Evolutionary conservation across 768 basidiomycete genomes (phyloP), one percentile per base, ranked within the genome.

Genomic region (Lactarius evosmus): DNA sequence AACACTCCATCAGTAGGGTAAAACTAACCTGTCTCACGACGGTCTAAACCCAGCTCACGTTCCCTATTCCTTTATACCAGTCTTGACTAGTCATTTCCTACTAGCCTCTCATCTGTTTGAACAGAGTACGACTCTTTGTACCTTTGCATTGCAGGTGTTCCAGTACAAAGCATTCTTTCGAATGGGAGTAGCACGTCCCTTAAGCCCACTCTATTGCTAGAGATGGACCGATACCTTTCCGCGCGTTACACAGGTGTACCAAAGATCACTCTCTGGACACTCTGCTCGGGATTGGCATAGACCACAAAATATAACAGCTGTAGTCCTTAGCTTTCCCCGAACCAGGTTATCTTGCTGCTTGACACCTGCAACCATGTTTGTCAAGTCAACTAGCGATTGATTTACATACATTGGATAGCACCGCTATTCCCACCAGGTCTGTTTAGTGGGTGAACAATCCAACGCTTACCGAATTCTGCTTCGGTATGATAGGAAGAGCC

Each of bases 21-120:
- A 86, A 87, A 87, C 85, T 87, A 87, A 87, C 85, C 86, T 87
- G 84, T 87, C 86, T 86, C 85, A 86, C 83, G 82, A 87, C 81
- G 83, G 85, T 86, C 85, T 86, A 86, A 86, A 86, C 84, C 85
- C 84, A 86, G 85, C 84, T 85, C 85, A 85, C 81, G 80, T 85
- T 86, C 83, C 85, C 85, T 86, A 85, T 85, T 82, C 82, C 82
- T 81, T 82, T 84, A 84, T 85, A n/a, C 80, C 76, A 68, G 78
- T 84, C 83, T 77, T 82, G 76, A 78, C 79, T 83, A 75, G 82
- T 76, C 80, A 78, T 80, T 82, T 79, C 80, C 83, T 83, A 83
- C 80, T 78, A 81, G 83, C 79, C 83, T 85, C 83, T 78, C 85
- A 81, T 79, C 82, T 79, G 86, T 83, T 81, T 83, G 86, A 83